These are phyloP conservation scores for Teunomyces panamensis DNA, from an alignment of 805 yeast species.

Conservation along the genomic window DNA sequence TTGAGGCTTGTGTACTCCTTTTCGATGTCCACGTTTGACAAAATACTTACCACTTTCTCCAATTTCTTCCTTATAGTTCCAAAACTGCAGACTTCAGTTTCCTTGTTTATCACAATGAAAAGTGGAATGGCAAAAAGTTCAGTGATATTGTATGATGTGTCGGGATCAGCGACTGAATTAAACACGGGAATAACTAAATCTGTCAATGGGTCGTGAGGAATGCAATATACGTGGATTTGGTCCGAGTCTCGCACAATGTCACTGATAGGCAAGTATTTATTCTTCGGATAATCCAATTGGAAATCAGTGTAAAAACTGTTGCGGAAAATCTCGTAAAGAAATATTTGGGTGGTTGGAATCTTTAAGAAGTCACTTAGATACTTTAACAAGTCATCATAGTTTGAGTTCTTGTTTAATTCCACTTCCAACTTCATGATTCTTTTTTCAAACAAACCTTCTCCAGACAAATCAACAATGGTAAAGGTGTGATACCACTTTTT, in stretches of 20 bases:
- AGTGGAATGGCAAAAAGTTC: conserved; percentile 75
- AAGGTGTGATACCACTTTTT: conserved; percentile 69
- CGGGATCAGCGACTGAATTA: conserved; percentile 39
- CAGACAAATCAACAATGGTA: conserved; percentile 54
- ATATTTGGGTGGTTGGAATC: conserved; percentile 24
- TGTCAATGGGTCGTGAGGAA: conserved; percentile 43
- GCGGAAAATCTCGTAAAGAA: conserved; percentile 50
- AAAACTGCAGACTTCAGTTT: conserved; percentile 51
- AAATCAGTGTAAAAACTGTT: conserved; percentile 67
- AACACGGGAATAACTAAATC: conserved; percentile 58
- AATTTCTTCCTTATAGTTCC: conserved; percentile 58
- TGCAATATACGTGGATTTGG: conserved; percentile 59
- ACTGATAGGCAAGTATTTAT: conserved; percentile 59
- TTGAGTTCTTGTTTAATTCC: conserved; percentile 64
- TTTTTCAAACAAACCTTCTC: conserved; percentile 19
- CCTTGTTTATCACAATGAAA: conserved; percentile 54
- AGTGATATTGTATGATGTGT: conserved; percentile 32
- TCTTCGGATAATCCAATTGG: conserved; percentile 52
- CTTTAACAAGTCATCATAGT: conserved; percentile 58
- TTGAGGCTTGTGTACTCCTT: conserved; percentile 20
- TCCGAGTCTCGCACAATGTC: conserved; percentile 66
- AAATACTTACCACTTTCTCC: conserved; percentile 32
- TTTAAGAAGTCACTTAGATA: conserved; percentile 53
- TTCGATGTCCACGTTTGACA: conserved; percentile 22
- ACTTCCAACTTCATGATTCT: conserved; percentile 53